Evolutionary conservation across 208 protist species (phyloP), one percentile per base, ranked within the genome.

Genomic region (Leishmania lainsoni): DNA sequence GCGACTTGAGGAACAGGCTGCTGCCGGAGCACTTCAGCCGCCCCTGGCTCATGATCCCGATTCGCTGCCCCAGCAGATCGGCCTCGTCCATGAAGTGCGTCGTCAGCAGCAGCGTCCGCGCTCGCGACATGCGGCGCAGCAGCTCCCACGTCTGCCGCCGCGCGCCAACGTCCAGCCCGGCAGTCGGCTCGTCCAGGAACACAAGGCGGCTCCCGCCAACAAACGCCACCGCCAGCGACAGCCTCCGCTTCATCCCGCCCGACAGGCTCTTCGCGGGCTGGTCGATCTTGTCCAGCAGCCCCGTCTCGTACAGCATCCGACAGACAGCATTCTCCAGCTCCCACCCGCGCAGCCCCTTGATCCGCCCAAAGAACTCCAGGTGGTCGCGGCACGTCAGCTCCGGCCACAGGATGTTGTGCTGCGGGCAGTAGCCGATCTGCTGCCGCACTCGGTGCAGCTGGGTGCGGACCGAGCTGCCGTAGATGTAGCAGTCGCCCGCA

Each of bases 21-120:
- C 81, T 90, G 70, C 91, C 91, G 0, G 78, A 61, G 75, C 89
- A 93, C 74, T 90, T 81, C 39, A 94, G 73, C 1, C 84, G 75
- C 48, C 92, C 92, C 29, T 86, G 78, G 48, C 88, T 89, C 89
- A 99, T 94, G 66, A 99, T 98, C 1, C 91, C 97, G 76, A 99
- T 97, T 29, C 88, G 79, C 81, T 98, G 86, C 14, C 91, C 90
- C n/a, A 99, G 89, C 26, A 96, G 78, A 78, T 99, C 98, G 4
- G 99, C 99, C 84, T 99, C 99, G 77, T 99, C 98, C 98, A 99
- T 99, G 83, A 91, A 98, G 83, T 99, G 98, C n/a, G 96, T 98
- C 59, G 85, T 93, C 54, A 95, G 79, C 20, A 95, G 66, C 48
- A 96, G 91, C 20, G 86, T 95, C 76, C 83, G 89, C 20, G 39